Evolutionary conservation across 2,329 filamentous ascomycete genomes (phyloP).

Genomic region (Harringtonia aguacate): DNA sequence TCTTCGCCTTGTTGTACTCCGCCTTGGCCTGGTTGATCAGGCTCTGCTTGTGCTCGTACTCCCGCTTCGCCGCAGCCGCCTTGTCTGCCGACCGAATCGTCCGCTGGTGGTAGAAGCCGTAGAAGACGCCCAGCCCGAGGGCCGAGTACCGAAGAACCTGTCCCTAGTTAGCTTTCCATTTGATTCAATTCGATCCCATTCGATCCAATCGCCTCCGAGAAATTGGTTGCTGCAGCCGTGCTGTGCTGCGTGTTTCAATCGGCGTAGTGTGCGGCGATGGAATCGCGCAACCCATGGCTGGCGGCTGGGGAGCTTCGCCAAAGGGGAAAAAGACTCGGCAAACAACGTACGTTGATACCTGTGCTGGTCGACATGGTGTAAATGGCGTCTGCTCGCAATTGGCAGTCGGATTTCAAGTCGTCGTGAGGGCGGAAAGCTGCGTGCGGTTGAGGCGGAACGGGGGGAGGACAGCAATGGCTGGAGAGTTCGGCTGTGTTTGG

Average conservation of each 20-base stretch:
- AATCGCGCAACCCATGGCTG: too few relatives aligned
- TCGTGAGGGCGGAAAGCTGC: too few relatives aligned
- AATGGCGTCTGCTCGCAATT: neutral
- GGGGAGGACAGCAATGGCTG: neutral
- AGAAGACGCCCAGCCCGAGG: conserved; percentile 83
- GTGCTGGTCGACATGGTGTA: conserved; percentile 19
- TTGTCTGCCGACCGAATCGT: conserved; percentile 64
- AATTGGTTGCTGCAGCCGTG: too few relatives aligned
- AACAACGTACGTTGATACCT: conserved; percentile 22
- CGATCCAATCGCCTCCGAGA: too few relatives aligned
- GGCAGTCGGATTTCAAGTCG: neutral
- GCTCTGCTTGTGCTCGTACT: conserved; percentile 83
- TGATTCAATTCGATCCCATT: too few relatives aligned
- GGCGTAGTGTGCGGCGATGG: too few relatives aligned
- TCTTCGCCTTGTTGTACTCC: conserved; percentile 72
- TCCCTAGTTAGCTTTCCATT: too few relatives aligned
- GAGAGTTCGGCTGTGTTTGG: conserved; percentile 1
- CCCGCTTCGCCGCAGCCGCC: conserved; percentile 59
- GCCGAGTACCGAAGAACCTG: conserved; percentile 97
- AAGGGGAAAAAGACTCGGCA: neutral
- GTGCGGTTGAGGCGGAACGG: neutral
- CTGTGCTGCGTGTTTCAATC: too few relatives aligned
- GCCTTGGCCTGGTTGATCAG: conserved; percentile 90
- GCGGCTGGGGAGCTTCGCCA: too few relatives aligned
- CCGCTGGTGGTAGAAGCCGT: conserved; percentile 90